Evolutionary conservation across 306 rosid species (phyloP).

Genomic region (Gynostemma pentaphyllum): DNA sequence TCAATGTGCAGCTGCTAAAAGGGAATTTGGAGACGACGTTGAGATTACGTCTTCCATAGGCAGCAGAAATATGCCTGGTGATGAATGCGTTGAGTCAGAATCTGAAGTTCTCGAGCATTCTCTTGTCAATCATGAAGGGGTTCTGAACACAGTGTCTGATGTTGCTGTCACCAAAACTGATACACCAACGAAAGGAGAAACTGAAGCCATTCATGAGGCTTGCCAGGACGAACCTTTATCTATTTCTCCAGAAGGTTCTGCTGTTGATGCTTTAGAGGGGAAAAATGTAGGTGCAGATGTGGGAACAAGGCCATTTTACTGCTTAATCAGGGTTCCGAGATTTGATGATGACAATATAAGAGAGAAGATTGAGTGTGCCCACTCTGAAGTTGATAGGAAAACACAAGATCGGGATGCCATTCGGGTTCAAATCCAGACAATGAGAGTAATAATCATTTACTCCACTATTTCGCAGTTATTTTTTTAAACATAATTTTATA

Average conservation of each 20-base stretch:
- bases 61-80: conserved; percentile 12
- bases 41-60: conserved; percentile 13
- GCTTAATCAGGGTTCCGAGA: conserved; percentile 52
- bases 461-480: conserved; percentile 6
- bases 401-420: conserved; percentile 47
- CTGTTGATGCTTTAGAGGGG: conserved; percentile 30
- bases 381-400: conserved; percentile 41
- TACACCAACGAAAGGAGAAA: conserved; percentile 8
- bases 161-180: conserved; percentile 12
- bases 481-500: conserved; percentile 4
- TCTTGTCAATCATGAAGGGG: background rate
- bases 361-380: conserved; percentile 45
- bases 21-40: conserved; percentile 16
- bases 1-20: conserved; percentile 1
- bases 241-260: conserved; percentile 26
- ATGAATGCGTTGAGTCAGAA: background rate
- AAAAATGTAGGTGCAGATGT: conserved; percentile 36
- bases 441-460: conserved; percentile 30
- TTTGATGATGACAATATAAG: conserved; percentile 43
- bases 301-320: conserved; percentile 49
- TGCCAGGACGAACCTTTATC: conserved; percentile 20
- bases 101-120: background rate
- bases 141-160: conserved; percentile 14
- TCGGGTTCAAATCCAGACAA: conserved; percentile 35
- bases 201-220: conserved; percentile 12